Evolutionary conservation across 345 rosid genomes (phyloP).

Genomic region (Microcos paniculata): DNA sequence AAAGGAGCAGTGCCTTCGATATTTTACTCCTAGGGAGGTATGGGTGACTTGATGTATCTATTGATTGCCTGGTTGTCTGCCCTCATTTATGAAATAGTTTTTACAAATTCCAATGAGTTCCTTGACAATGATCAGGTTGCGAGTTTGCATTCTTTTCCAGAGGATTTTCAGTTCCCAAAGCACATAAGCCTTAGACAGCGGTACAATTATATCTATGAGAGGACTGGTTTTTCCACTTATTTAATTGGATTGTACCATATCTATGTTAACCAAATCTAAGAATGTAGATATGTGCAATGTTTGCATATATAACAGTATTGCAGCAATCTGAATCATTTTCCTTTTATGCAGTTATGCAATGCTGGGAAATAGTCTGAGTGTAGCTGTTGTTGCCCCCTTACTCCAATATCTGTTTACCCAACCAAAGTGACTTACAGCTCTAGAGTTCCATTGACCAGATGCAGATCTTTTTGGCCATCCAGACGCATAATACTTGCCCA

Average conservation of each 20-base stretch:
- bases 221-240: neutral
- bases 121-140: slow-evolving; percentile 58
- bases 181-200: slow-evolving; percentile 75
- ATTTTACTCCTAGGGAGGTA: slow-evolving; percentile 93
- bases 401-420: slow-evolving; percentile 64
- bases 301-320: neutral
- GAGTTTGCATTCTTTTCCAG: slow-evolving; percentile 88
- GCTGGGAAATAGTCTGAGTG: slow-evolving; percentile 90
- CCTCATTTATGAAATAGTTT: neutral
- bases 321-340: neutral
- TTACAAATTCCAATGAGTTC: neutral
- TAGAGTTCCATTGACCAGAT: slow-evolving; percentile 2
- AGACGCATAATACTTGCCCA: neutral
- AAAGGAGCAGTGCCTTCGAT: slow-evolving; percentile 77
- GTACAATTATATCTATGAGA: slow-evolving; percentile 28
- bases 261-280: slow-evolving; percentile 3
- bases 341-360: slow-evolving; percentile 70
- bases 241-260: neutral
- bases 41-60: neutral
- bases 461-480: neutral
- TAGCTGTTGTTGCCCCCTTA: slow-evolving; percentile 86
- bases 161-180: slow-evolving; percentile 68
- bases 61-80: neutral
- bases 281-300: neutral
- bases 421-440: slow-evolving; percentile 30